These are phyloP conservation scores for Amylocarpus encephaloides DNA, from an alignment of 2,329 filamentous ascomycete genomes.

Conservation along the genomic window DNA sequence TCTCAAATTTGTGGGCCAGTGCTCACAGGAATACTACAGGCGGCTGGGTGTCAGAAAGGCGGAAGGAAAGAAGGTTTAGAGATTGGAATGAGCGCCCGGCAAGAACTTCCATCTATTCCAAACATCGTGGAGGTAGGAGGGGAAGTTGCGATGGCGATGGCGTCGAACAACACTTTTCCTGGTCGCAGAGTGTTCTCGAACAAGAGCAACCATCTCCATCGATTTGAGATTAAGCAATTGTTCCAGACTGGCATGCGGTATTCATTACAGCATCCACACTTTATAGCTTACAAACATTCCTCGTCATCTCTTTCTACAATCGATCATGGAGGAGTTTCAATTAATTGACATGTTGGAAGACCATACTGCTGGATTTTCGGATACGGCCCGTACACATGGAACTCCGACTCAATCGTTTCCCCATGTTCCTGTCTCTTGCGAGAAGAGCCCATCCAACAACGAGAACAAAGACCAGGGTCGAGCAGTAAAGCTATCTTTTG, in stretches of 20 bases:
- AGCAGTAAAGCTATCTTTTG: background rate
- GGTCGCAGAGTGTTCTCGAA: background rate
- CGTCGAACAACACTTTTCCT: background rate
- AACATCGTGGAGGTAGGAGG: too few species aligned
- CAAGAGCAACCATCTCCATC: background rate
- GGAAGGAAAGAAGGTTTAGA: constrained; percentile 1
- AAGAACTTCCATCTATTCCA: too few species aligned
- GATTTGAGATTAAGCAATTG: background rate
- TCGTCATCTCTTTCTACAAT: background rate
- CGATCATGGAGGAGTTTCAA: background rate
- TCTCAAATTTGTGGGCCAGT: background rate
- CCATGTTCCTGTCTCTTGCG: background rate
- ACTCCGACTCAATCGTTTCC: background rate
- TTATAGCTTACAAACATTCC: background rate
- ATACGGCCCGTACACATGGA: background rate
- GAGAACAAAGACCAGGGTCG: background rate
- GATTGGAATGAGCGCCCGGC: background rate
- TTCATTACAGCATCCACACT: background rate
- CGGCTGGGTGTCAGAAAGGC: background rate
- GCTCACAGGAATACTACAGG: background rate
- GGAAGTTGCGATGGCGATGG: background rate
- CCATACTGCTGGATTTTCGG: background rate
- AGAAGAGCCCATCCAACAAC: background rate
- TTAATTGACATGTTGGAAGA: background rate
- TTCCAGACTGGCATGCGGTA: background rate